These are phyloP conservation scores for Aspergillus sp. DNA, from an alignment of 2,329 filamentous ascomycete species.

Conservation along the genomic window DNA sequence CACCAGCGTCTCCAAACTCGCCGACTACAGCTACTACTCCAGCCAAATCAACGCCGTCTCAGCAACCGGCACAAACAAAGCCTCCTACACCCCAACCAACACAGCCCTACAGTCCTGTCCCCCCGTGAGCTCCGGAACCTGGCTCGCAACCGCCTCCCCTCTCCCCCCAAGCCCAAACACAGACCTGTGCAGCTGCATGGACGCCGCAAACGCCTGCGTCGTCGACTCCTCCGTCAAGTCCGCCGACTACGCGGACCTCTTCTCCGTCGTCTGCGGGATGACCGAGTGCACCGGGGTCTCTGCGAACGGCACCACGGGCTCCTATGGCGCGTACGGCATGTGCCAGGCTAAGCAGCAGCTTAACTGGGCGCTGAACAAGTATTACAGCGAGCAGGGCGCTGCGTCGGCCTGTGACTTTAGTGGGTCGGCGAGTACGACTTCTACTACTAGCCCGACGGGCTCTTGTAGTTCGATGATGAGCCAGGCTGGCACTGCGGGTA, in stretches of 20 bases:
- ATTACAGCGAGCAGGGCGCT: conserved; percentile 41
- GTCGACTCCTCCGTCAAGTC: conserved; percentile 47
- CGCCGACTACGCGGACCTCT: conserved; percentile 53
- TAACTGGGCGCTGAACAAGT: conserved; percentile 45
- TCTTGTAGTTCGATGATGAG: conserved; percentile 39
- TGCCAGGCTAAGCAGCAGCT: conserved; percentile 44
- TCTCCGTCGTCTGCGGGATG: conserved; percentile 50
- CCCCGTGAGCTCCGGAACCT: conserved; percentile 53
- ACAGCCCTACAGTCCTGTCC: conserved; percentile 70
- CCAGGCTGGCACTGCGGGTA: conserved; percentile 41
- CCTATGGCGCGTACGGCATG: conserved; percentile 49
- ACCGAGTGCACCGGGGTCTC: conserved; percentile 41
- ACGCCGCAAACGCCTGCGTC: conserved; percentile 67
- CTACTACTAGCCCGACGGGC: conserved; percentile 34
- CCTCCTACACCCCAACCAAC: conserved; percentile 71
- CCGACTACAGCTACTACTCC: conserved; percentile 72
- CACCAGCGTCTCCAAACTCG: conserved; percentile 61
- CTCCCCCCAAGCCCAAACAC: conserved; percentile 81
- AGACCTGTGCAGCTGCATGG: conserved; percentile 81
- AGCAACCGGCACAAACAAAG: conserved; percentile 64
- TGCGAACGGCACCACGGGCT: conserved; percentile 40
- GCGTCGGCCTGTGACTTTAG: conserved; percentile 44
- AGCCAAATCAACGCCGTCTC: conserved; percentile 65
- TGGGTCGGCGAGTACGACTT: conserved; percentile 41
- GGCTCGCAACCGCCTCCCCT: conserved; percentile 61